Evolutionary conservation across 2,329 filamentous ascomycete genomes (phyloP), one percentile per base, ranked within the genome.

Genomic region (Colletotrichum gloeosporioides): DNA sequence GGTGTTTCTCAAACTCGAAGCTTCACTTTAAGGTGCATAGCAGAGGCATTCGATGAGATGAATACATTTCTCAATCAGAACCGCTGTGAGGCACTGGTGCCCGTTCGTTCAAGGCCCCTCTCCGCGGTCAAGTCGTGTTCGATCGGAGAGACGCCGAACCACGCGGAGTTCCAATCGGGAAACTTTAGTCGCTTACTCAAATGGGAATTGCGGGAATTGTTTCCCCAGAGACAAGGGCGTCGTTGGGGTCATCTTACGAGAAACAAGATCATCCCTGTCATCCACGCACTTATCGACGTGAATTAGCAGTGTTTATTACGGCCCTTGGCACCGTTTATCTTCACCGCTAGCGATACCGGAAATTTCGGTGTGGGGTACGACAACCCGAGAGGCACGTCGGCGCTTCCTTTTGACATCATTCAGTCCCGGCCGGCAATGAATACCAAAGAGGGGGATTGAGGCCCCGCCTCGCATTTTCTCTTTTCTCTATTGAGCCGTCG

Each of bases 341-440:
- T 65, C 29, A 61, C 70, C 70, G 70, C 64, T 55, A 74, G 57
- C 73, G 73, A 74, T 76, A 76, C 57, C 70, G 74, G 74, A 74
- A 65, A 65, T 73, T 73, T 73, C 70, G 64, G 70, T 76, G 70
- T 74, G 70, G 70, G 70, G 70, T 61, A 64, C 29, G 5, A 12
- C 64, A 61, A 15, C 32, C 70, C 74, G 57, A 64, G 44, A 59
- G 34, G 65, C 70, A 69, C 31, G 65, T 76, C 57, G 73, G 64
- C 61, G 34, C 27, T 61, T 59, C 64, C 64, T 49, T 59, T 74
- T 65, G 70, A 69, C 59, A 65, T 73, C 74, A 39, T 65, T 25
- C 39, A 18, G 5, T 44, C 44, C 44, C 44, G 44, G 57, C 69
- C 49, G 34, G 34, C 31, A 49, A 75, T 39, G 63, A 32, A 64